phyloP scores from a whole-genome alignment of 352 stramenopile genomes.

The Globisporangium nagaii region DNA sequence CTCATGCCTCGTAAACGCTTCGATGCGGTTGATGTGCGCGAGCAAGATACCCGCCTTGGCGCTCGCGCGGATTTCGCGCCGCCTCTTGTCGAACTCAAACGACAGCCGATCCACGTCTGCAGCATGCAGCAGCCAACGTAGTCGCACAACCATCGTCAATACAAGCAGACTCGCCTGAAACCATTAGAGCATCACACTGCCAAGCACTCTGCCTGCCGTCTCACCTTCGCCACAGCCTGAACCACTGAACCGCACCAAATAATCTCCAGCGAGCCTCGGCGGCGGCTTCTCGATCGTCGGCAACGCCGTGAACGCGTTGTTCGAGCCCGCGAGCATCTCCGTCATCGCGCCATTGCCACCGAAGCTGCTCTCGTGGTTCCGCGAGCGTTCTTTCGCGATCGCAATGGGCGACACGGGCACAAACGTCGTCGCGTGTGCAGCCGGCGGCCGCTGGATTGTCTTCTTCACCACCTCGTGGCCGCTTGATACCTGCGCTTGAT shows the following conservation, averaged over 20 bases:
- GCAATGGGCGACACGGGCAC: background rate
- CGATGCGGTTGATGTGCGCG: slow-evolving; percentile 44
- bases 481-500: background rate
- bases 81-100: slow-evolving; percentile 45
- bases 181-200: too few relatives aligned
- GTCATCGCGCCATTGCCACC: background rate
- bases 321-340: background rate
- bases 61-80: slow-evolving; percentile 25
- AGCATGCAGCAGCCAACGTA: background rate
- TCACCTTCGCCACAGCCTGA: too few relatives aligned
- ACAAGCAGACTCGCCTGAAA: too few relatives aligned
- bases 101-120: slow-evolving; percentile 27
- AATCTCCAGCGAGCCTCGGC: too few relatives aligned
- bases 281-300: background rate
- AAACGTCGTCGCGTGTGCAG: background rate
- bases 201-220: too few relatives aligned
- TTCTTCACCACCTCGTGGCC: too few relatives aligned
- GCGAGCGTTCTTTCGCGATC: background rate
- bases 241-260: too few relatives aligned
- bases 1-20: slow-evolving; percentile 35
- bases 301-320: background rate
- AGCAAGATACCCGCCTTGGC: slow-evolving; percentile 34
- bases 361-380: background rate
- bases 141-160: too few relatives aligned
- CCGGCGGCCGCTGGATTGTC: background rate